These are phyloP conservation scores for Pseudocercospora fuligena DNA, from an alignment of 2,329 filamentous ascomycete species.

Conservation along the genomic window DNA sequence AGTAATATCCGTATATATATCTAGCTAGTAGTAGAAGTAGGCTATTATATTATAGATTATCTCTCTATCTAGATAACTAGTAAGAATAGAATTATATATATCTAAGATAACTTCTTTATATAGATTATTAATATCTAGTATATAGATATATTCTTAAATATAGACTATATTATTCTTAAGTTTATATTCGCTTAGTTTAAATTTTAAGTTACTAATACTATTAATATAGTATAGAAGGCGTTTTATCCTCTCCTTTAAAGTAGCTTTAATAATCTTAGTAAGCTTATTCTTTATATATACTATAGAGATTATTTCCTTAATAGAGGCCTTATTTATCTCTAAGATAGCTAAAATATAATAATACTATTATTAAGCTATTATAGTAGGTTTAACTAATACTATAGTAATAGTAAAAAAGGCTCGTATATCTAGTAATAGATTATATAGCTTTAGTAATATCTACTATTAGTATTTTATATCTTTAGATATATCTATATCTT, in stretches of 20 bases:
- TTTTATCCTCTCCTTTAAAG: background rate
- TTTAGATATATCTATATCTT: background rate
- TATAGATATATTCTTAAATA: background rate
- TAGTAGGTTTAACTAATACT: background rate
- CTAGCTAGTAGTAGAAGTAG: no score
- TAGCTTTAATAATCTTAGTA: background rate
- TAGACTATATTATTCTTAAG: background rate
- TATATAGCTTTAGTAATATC: background rate
- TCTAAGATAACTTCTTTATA: no score
- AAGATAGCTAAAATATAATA: background rate
- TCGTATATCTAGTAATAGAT: background rate
- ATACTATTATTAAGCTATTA: background rate
- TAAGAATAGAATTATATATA: no score
- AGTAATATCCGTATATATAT: no score
- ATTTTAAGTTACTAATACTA: background rate
- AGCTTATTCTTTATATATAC: background rate
- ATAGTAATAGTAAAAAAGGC: background rate
- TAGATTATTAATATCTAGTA: background rate
- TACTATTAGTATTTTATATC: background rate
- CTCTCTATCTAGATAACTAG: no score
- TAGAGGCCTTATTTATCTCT: background rate
- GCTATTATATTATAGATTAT: no score
- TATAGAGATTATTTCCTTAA: background rate
- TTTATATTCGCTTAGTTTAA: background rate
- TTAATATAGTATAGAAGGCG: background rate